Conservation (phyloP, 176 grass and related monocot genomes). For the Carex kokanica region DNA sequence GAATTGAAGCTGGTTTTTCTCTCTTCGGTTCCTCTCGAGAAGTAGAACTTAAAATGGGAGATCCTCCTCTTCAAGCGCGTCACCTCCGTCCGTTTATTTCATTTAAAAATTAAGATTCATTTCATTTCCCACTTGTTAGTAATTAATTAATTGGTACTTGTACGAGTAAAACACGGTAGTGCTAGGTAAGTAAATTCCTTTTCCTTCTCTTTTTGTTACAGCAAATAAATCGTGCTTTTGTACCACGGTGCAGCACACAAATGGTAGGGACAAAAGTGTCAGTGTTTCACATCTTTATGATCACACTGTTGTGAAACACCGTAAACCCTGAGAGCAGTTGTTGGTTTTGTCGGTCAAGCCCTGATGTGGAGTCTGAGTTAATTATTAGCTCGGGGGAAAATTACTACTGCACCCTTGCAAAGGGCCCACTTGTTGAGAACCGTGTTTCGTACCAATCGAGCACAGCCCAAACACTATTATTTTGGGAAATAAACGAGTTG, state of each 20-base stretch:
- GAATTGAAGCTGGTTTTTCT: too few species aligned
- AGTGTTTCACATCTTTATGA: too few species aligned
- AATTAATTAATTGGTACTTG: too few species aligned
- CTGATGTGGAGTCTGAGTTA: conserved; percentile 83
- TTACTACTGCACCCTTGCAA: conserved; percentile 88
- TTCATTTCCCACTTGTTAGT: too few species aligned
- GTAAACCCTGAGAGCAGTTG: conserved; percentile 44
- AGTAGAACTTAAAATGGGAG: too few species aligned
- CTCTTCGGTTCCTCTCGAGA: too few species aligned
- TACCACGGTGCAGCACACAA: not conserved
- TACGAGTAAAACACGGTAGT: conserved; percentile 27
- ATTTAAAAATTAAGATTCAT: too few species aligned
- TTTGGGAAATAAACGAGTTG: too few species aligned
- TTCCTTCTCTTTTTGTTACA: not conserved
- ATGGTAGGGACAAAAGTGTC: too few species aligned
- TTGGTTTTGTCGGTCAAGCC: conserved; percentile 96
- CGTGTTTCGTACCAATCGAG: conserved; percentile 80
- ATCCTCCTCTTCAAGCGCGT: too few species aligned
- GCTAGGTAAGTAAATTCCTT: conserved; percentile 40
- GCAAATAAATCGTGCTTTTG: not conserved
- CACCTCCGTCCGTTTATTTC: too few species aligned
- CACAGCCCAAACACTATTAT: conserved; percentile 59
- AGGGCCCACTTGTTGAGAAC: conserved; percentile 75
- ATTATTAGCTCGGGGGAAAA: conserved; percentile 69
- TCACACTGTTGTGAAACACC: too few species aligned